Conservation (phyloP, 345 rosid species). For the Lepidium africanum region DNA sequence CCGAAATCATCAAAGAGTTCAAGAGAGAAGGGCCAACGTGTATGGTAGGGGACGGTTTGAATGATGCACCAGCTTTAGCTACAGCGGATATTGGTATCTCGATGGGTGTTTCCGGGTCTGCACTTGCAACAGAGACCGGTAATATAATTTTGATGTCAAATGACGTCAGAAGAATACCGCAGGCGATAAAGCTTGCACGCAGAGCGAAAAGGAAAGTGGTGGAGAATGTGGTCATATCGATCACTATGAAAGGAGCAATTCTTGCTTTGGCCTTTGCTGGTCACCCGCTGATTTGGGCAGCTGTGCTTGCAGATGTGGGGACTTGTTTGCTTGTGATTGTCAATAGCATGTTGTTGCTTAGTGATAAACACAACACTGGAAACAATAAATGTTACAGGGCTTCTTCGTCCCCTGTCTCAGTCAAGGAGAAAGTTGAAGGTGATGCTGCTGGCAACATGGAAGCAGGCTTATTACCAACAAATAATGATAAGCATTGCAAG, state of each 20-base stretch:
- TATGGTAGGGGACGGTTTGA: conserved; percentile 90
- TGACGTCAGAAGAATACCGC: conserved; percentile 65
- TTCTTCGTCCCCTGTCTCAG: neutral
- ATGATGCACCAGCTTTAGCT: conserved; percentile 96
- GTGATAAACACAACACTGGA: conserved; percentile 1
- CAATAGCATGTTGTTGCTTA: conserved; percentile 72
- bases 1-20: conserved; percentile 38
- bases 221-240: conserved; percentile 56
- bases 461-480: conserved; percentile 15
- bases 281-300: conserved; percentile 83
- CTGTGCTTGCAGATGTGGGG: conserved; percentile 84
- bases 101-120: conserved; percentile 86
- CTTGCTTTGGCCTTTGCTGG: conserved; percentile 72
- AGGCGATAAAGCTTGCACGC: conserved; percentile 51
- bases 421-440: neutral
- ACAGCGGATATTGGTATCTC: conserved; percentile 84
- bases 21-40: conserved; percentile 50
- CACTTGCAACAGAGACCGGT: conserved; percentile 83
- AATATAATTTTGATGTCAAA: conserved; percentile 77
- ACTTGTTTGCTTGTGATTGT: conserved; percentile 76
- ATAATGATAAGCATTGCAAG: conserved; percentile 14
- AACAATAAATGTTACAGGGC: conserved; percentile 17
- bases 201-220: conserved; percentile 59
- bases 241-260: conserved; percentile 54
- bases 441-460: conserved; percentile 18